Evolutionary conservation across 352 stramenopile genomes (phyloP), one percentile per base, ranked within the genome.

Genomic region (Pythium myriotylum): DNA sequence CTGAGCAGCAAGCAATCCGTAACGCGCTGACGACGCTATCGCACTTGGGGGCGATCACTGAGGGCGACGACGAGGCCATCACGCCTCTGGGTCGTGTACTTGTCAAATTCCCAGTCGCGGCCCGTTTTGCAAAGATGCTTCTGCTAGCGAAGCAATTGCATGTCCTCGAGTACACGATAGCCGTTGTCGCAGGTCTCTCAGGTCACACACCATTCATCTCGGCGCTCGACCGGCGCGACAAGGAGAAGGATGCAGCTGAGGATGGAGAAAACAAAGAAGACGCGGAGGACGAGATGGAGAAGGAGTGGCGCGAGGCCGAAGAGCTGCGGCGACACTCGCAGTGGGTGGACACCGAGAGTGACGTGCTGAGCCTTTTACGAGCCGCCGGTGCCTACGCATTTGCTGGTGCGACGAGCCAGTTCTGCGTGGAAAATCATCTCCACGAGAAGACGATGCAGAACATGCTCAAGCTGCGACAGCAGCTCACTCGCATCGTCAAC

Each of bases 41-140:
- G 26, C 81, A 92, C 58, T 67, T 95, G 14, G 84, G 82, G 17
- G 86, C 86, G 17, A 77, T 93, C 47, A 89, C 74, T 0, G 59
- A 68, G n/a, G 68, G 67, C 17, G 67, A 77, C 6, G 70, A 86
- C 19, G 84, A 94, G 40, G 62, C 73, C 16, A 92, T 97, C 65
- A 96, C 91, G 3, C 65, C 80, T 2, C 70, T 98, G 3, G 92
- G 92, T 7, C 70, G 76, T 7, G 72, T 79, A 57, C 78, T 97
- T 10, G 89, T 93, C 10, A 77, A 91, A 58, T 96, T 97, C 62
- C 91, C 92, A 0, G 86, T 97, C 7, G 81, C 84, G 2, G 78
- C 91, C 20, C 79, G 86, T 3, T 93, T 97, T 39, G 91, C 82
- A 0, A 97, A 97, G 71, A 97, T 97, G 88, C 54, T 98, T 17